A percentile compares a stretch with the other conserved stretches of the same genome.
phyloP scores from a whole-genome alignment of 139 green algal genomes.

The Edaphochlamys debaryana region DNA sequence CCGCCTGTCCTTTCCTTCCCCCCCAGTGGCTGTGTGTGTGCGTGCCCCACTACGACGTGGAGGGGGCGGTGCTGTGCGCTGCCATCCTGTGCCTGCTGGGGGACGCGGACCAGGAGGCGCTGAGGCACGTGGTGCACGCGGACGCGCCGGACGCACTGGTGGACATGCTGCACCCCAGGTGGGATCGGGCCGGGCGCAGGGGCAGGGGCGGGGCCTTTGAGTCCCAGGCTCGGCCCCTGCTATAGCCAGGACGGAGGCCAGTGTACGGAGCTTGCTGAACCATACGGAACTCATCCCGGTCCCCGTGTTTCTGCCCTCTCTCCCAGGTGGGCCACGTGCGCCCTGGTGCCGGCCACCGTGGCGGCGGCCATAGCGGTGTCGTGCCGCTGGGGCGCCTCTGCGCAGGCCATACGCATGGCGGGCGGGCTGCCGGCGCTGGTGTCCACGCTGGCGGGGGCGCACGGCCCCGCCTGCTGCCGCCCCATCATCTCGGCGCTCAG shows the following conservation, averaged over 20 bases:
- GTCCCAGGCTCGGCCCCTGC: too few species aligned
- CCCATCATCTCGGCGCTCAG: not conserved
- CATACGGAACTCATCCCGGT: too few species aligned
- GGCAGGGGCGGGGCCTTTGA: too few species aligned
- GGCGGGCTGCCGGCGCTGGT: conserved; percentile 8
- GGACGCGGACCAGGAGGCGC: not conserved
- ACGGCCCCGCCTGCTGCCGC: conserved; percentile 25
- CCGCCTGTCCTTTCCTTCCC: not conserved
- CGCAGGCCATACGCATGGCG: conserved; percentile 21
- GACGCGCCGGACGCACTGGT: not conserved
- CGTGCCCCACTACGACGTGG: not conserved
- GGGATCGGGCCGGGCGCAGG: too few species aligned
- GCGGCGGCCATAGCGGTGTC: conserved; percentile 13
- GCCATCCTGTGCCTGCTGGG: conserved; percentile 26
- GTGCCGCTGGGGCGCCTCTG: conserved; percentile 21
- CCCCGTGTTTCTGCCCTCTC: too few species aligned
- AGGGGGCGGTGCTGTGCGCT: conserved; percentile 20
- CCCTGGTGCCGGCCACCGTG: conserved; percentile 27
- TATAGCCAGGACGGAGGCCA: too few species aligned
- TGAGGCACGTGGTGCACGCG: conserved; percentile 6
- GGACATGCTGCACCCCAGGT: conserved; percentile 33
- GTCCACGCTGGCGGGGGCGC: conserved; percentile 2
- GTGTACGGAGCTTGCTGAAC: too few species aligned
- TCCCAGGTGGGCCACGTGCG: conserved; percentile 15
- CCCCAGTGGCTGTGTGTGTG: conserved; percentile 26